These are phyloP conservation scores for Arxiozyma telluris DNA, from an alignment of 1,139 yeast genomes.

Conservation along the genomic window DNA sequence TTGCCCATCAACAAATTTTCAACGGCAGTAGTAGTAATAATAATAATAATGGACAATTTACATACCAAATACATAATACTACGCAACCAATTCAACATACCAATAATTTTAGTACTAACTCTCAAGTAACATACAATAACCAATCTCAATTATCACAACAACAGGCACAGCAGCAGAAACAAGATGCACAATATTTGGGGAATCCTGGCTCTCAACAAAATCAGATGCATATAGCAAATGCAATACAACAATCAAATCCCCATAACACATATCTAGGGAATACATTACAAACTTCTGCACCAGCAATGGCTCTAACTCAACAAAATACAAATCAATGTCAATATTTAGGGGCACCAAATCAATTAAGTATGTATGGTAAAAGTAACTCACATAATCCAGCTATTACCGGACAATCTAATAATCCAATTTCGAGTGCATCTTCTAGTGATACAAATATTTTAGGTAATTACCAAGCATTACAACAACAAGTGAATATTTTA, in stretches of 20 bases:
- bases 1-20: background rate
- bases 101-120: constrained; percentile 3
- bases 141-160: constrained; percentile 10
- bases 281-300: constrained; percentile 1
- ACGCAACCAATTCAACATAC: background rate
- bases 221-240: background rate
- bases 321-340: constrained; percentile 1
- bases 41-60: background rate
- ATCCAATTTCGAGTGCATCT: constrained; percentile 2
- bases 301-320: constrained; percentile 3
- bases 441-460: constrained; percentile 34
- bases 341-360: background rate
- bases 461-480: constrained; percentile 53
- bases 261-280: background rate
- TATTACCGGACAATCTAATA: constrained; percentile 7
- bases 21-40: background rate
- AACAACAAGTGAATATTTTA: constrained; percentile 51
- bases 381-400: background rate
- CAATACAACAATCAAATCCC: background rate
- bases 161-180: constrained; percentile 12
- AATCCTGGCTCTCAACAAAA: background rate
- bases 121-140: constrained; percentile 1
- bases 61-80: background rate
- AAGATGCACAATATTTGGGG: background rate
- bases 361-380: background rate